Base-by-base conservation (phyloP, 352 stramenopile species). In the Phytopythium delawarense region DNA sequence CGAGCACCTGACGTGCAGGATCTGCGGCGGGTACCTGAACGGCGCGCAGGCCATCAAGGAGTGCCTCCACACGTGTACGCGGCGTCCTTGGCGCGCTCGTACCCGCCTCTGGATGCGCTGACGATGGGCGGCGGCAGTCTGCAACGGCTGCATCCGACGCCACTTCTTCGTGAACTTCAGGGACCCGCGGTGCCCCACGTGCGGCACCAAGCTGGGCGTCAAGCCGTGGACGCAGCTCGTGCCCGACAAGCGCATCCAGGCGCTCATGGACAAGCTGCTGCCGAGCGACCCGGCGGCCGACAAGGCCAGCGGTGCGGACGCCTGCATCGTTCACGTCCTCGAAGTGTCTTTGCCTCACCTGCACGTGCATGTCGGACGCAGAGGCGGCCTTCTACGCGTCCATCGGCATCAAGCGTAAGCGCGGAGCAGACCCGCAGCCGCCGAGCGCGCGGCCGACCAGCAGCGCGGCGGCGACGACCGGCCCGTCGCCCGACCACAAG, bases 61-160 rank as follows among this genome's bases (percentile, higher is more conserved):
- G 67, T 94, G 85, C 63, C 67, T 89, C 28, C 81, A 92, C 59
- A 90, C 85, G 1, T 94, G 83, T 92, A 74, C 61, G 78, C 65
- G 21, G 7, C 49, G 28, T 49, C 35, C 4, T 21, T 30, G 18
- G 18, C n/a, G 46, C 28, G 28, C 9, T 42, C 34, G 18, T 15
- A 2, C n/a, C 20, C 16, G 8, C 21, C 45, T 16, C 32, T 51
- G 7, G 35, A 18, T 16, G 11, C 15, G 1, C 8, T 61, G 11
- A 52, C 25, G 32, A 9, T 40, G 35, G 16, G 50, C 21, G 45
- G 23, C 11, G 32, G 13, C 37, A 91, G 81, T 89, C 65, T 91
- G 81, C 63, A 72, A 87, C 49, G 74, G 77, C 60, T 91, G 81
- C 62, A 87, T 87, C 63, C 70, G 75, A 34, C 42, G 65, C 30